Evolutionary conservation across 352 stramenopile species (phyloP).

Genomic region (Phytopythium sindhum): DNA sequence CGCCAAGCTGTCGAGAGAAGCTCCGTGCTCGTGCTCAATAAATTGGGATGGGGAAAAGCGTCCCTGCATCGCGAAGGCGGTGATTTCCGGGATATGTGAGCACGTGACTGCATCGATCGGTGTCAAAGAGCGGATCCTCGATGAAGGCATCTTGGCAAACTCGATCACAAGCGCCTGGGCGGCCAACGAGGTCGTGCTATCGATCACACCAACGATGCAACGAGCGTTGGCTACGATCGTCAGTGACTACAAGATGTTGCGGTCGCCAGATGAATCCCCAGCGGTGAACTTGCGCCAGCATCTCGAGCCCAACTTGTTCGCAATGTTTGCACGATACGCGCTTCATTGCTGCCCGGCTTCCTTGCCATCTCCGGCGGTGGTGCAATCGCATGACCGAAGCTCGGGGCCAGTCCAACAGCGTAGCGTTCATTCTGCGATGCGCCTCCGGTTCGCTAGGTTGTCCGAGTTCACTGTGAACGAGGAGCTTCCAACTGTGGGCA

Average conservation of each 20-base stretch:
- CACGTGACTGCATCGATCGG: constrained; percentile 29
- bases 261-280: constrained; percentile 33
- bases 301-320: constrained; percentile 36
- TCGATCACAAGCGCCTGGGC: constrained; percentile 31
- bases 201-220: constrained; percentile 20
- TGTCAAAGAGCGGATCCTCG: constrained; percentile 46
- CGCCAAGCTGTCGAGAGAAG: constrained; percentile 11
- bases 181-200: constrained; percentile 13
- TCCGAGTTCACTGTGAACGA: constrained; percentile 11
- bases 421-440: constrained; percentile 65
- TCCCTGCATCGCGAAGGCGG: constrained; percentile 27
- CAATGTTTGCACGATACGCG: constrained; percentile 27
- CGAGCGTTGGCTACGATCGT: constrained; percentile 15
- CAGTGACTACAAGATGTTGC: constrained; percentile 35
- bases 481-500: background rate
- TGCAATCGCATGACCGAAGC: background rate
- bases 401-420: constrained; percentile 24
- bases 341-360: constrained; percentile 38
- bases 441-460: constrained; percentile 32
- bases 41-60: constrained; percentile 29
- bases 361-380: constrained; percentile 13
- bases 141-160: constrained; percentile 32
- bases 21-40: constrained; percentile 31
- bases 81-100: constrained; percentile 31
- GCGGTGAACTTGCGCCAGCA: constrained; percentile 41